A percentile compares a stretch with the other conserved stretches of the same genome.
These are phyloP conservation scores for Polyporus tsugae DNA, from an alignment of 1,284 basidiomycete genomes.

Conservation along the genomic window DNA sequence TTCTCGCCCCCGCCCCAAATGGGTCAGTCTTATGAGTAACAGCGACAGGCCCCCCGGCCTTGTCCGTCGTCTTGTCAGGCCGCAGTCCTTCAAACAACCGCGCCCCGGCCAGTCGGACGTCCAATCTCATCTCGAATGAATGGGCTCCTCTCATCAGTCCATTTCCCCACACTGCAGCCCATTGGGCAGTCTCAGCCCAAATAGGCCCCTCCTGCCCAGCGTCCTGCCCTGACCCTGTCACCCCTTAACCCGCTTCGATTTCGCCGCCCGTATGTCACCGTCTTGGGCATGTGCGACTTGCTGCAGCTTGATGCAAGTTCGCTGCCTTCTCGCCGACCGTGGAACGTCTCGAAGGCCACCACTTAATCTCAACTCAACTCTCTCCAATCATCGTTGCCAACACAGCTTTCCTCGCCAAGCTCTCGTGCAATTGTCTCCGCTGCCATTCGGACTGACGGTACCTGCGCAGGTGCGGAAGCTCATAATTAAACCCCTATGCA, in stretches of 20 bases:
- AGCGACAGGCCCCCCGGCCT: neutral
- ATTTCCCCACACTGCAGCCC: slow-evolving; percentile 4
- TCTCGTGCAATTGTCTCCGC: neutral
- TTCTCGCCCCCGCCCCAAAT: neutral
- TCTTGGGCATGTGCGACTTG: neutral
- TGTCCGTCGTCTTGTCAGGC: slow-evolving; percentile 11
- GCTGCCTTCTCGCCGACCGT: neutral
- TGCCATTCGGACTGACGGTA: neutral
- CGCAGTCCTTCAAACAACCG: slow-evolving; percentile 6
- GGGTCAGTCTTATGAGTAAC: neutral
- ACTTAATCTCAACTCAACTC: slow-evolving; percentile 12
- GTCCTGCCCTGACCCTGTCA: neutral
- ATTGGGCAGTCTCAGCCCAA: slow-evolving; percentile 6
- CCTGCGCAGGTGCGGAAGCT: slow-evolving; percentile 1
- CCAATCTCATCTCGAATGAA: slow-evolving; percentile 2
- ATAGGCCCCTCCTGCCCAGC: neutral
- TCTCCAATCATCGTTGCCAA: neutral
- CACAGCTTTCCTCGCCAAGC: slow-evolving; percentile 3
- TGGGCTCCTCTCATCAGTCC: neutral
- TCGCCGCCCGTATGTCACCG: neutral
- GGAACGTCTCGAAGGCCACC: slow-evolving; percentile 2
- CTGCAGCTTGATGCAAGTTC: neutral
- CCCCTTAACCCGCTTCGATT: slow-evolving; percentile 3
- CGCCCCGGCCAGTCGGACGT: slow-evolving; percentile 5
- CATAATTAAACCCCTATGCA: neutral